A percentile compares a stretch with the other conserved stretches of the same genome.
Evolutionary conservation across 2,329 filamentous ascomycete genomes (phyloP).

Genomic region (Fusarium duplospermum): DNA sequence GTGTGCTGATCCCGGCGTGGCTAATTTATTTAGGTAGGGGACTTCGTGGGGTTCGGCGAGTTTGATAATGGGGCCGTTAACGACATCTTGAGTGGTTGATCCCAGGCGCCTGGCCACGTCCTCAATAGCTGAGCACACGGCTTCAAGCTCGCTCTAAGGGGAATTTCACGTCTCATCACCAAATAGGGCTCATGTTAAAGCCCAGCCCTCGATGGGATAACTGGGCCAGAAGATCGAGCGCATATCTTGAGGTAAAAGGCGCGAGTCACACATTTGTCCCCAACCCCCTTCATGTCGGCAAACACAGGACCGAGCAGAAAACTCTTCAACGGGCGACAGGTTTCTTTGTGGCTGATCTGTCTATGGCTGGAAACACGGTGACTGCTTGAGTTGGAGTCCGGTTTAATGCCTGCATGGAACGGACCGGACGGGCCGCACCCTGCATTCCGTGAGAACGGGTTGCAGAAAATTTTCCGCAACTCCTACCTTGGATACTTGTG

Average conservation of each 20-base stretch:
- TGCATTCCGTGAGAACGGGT: neutral
- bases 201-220: no score
- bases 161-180: neutral
- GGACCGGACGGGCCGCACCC: neutral
- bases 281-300: neutral
- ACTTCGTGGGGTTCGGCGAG: no score
- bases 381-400: neutral
- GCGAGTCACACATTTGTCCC: neutral
- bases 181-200: neutral
- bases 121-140: conserved; percentile 12
- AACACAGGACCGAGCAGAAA: neutral
- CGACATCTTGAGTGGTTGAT: no score
- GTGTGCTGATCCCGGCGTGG: no score
- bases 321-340: neutral
- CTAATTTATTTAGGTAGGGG: no score
- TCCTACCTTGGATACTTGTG: no score
- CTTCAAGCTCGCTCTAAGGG: conserved; percentile 15
- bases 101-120: conserved; percentile 14
- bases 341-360: neutral
- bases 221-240: neutral
- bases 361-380: neutral
- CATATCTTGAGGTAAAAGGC: neutral
- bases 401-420: neutral
- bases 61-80: no score
- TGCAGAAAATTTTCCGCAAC: neutral